phyloP scores from a whole-genome alignment of 2,329 filamentous ascomycete genomes.

The Periconia macrospinosa region DNA sequence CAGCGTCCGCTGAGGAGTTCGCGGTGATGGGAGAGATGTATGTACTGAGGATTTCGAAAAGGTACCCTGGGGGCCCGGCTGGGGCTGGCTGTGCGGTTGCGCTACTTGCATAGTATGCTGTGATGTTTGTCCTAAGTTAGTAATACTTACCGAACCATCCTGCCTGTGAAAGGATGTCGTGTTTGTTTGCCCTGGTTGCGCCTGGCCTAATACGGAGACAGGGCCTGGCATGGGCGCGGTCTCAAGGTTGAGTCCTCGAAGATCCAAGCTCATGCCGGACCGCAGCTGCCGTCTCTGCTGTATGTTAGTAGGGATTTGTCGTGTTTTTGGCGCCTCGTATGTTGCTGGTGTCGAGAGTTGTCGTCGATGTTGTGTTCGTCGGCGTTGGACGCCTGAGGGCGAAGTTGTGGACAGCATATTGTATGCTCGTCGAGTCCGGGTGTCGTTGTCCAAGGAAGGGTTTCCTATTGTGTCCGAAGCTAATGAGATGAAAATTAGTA shows the following conservation, averaged over 20 bases:
- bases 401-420: conserved; percentile 77
- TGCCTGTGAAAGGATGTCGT: conserved; percentile 49
- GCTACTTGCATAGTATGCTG: conserved; percentile 87
- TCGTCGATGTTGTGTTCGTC: conserved; percentile 77
- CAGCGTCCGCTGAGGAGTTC: conserved; percentile 36
- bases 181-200: conserved; percentile 27
- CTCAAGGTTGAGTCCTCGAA: conserved; percentile 62
- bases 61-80: conserved; percentile 65
- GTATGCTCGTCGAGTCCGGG: conserved; percentile 72
- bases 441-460: conserved; percentile 40
- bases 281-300: conserved; percentile 63
- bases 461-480: conserved; percentile 45
- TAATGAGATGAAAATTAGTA: conserved; percentile 32
- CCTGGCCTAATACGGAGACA: conserved; percentile 47
- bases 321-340: conserved; percentile 75
- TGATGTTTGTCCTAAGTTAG: conserved; percentile 62
- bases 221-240: conserved; percentile 26
- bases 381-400: conserved; percentile 71
- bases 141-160: conserved; percentile 57
- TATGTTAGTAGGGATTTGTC: conserved; percentile 63
- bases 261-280: conserved; percentile 81
- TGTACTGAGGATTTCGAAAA: conserved; percentile 43
- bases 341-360: conserved; percentile 83
- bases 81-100: conserved; percentile 83
- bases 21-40: conserved; percentile 38